Evolutionary conservation across 306 rosid genomes (phyloP).

Genomic region (Comarum palustre): DNA sequence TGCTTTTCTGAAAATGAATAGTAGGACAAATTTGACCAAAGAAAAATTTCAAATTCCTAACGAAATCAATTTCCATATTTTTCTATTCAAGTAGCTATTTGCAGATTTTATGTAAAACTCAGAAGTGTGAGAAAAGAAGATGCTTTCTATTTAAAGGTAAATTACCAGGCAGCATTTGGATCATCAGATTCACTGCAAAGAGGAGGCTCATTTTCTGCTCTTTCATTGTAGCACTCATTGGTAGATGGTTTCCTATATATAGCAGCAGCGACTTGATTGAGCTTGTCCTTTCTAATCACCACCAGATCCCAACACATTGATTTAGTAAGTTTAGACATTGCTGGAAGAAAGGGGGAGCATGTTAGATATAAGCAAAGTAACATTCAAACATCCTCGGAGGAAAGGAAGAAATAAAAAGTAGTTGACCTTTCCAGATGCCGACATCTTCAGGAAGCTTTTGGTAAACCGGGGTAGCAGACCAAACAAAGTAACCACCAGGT

Average conservation of each 20-base stretch:
- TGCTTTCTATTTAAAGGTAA: background rate
- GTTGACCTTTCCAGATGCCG: constrained; percentile 75
- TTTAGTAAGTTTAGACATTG: constrained; percentile 60
- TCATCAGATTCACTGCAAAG: constrained; percentile 67
- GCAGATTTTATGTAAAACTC: background rate
- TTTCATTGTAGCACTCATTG: constrained; percentile 61
- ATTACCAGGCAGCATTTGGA: constrained; percentile 71
- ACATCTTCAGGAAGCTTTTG: constrained; percentile 64
- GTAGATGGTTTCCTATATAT: constrained; percentile 74
- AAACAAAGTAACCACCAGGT: constrained; percentile 89
- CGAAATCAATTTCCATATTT: background rate
- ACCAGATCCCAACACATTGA: constrained; percentile 85
- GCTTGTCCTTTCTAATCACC: constrained; percentile 51
- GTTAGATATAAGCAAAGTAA: constrained; percentile 19
- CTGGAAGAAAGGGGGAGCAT: constrained; percentile 31
- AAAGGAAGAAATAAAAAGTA: constrained; percentile 4
- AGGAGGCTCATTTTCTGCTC: constrained; percentile 59
- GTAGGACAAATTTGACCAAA: background rate
- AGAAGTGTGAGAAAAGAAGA: background rate
- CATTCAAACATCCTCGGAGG: constrained; percentile 12
- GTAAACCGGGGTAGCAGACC: constrained; percentile 96
- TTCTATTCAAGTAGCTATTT: background rate
- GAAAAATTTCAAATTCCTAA: background rate
- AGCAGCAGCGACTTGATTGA: constrained; percentile 72
- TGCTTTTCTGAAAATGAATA: no score